Evolutionary conservation across 306 rosid genomes (phyloP).

Genomic region (Rosa multiflora): DNA sequence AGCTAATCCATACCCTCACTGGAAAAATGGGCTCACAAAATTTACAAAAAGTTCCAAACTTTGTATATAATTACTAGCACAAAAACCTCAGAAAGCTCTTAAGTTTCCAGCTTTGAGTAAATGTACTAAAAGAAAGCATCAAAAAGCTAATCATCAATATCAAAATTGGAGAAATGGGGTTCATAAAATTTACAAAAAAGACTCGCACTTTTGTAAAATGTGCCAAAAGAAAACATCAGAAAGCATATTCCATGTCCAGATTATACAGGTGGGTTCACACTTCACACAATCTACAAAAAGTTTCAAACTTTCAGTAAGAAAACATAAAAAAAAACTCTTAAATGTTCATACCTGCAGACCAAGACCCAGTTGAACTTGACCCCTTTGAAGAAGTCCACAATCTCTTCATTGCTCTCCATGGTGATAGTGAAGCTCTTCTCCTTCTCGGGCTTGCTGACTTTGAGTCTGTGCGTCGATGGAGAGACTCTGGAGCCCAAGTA

Average conservation of each 20-base stretch:
- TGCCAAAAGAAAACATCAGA: neutral
- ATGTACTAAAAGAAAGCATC: neutral
- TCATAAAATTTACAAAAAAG: neutral
- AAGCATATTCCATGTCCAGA: neutral
- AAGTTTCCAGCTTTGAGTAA: neutral
- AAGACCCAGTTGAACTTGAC: slow-evolving; percentile 52
- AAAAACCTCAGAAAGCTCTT: neutral
- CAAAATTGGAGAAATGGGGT: neutral
- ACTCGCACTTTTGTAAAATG: neutral
- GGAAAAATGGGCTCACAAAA: neutral
- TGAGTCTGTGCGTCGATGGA: slow-evolving; percentile 42
- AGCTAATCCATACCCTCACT: neutral
- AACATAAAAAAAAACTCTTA: neutral
- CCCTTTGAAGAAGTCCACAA: slow-evolving; percentile 47
- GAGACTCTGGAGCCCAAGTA: slow-evolving; percentile 58
- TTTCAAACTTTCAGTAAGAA: neutral
- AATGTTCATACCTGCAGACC: slow-evolving; percentile 18
- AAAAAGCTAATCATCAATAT: neutral
- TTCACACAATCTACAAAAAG: neutral
- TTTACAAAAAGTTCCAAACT: neutral
- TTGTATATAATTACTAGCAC: neutral
- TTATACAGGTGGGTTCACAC: neutral
- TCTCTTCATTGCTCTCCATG: slow-evolving; percentile 43
- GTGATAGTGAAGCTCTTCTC: slow-evolving; percentile 39
- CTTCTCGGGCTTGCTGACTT: slow-evolving; percentile 43